phyloP scores from a whole-genome alignment of 805 yeast species.

The Lipomyces oligophaga region DNA sequence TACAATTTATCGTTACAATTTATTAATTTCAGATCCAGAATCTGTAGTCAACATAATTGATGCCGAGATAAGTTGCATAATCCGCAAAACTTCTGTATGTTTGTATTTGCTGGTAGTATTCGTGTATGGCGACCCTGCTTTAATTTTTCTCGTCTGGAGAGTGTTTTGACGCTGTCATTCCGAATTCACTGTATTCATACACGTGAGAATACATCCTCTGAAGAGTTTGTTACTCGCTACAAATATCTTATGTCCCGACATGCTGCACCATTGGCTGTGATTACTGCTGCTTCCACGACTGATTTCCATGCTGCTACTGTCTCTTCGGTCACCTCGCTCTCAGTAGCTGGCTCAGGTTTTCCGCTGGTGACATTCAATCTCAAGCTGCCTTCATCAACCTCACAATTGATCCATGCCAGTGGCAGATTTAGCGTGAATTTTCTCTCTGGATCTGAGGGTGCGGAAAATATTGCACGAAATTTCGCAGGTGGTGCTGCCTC shows the following conservation, averaged over 20 bases:
- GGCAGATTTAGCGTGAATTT: conserved; percentile 69
- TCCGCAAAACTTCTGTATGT: too few relatives aligned
- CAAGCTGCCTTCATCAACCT: conserved; percentile 81
- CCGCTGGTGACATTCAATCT: conserved; percentile 83
- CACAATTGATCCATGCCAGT: conserved; percentile 56
- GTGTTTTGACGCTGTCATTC: too few relatives aligned
- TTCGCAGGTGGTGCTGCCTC: conserved; percentile 49
- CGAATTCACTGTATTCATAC: too few relatives aligned
- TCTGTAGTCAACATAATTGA: too few relatives aligned
- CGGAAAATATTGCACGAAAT: conserved; percentile 58
- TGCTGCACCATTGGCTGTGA: conserved; percentile 20
- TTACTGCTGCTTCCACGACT: conserved; percentile 11
- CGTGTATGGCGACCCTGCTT: too few relatives aligned
- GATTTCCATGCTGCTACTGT: conserved; percentile 47
- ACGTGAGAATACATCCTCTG: too few relatives aligned
- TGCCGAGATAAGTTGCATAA: too few relatives aligned
- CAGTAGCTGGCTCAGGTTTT: conserved; percentile 56
- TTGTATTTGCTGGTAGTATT: too few relatives aligned
- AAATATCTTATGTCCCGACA: conserved; percentile 22
- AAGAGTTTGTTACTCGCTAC: too few relatives aligned
- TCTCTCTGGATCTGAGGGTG: conserved; percentile 52
- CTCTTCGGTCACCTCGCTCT: conserved; percentile 79
- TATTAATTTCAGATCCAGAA: too few relatives aligned
- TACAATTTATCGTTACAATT: too few relatives aligned
- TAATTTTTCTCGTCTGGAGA: too few relatives aligned